Conservation (phyloP, 345 rosid genomes). For the Euphorbia lathyris region DNA sequence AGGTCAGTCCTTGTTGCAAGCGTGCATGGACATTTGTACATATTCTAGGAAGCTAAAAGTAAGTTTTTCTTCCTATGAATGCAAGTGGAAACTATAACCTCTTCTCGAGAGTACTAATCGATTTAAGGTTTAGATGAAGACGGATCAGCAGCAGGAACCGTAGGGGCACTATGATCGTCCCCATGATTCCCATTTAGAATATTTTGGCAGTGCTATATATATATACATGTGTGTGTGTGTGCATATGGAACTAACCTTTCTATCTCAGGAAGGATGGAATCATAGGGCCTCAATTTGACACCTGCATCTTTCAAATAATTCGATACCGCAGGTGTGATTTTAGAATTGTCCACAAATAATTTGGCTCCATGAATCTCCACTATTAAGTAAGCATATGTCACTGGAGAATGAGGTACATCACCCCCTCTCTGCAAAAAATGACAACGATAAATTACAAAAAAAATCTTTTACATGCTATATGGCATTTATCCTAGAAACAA, state of each 20-base stretch:
- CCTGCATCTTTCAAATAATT: slow-evolving; percentile 69
- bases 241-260: slow-evolving; percentile 44
- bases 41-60: background rate
- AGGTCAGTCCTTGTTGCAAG: background rate
- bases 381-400: slow-evolving; percentile 79
- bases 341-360: slow-evolving; percentile 62
- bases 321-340: slow-evolving; percentile 70
- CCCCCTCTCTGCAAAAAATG: slow-evolving; percentile 75
- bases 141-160: too few relatives aligned
- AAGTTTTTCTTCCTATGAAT: background rate
- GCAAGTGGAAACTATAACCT: background rate
- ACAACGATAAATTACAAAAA: background rate
- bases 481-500: background rate
- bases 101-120: slow-evolving; percentile 5
- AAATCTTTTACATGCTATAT: background rate
- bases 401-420: slow-evolving; percentile 97
- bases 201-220: background rate
- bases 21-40: background rate
- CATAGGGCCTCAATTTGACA: slow-evolving; percentile 64
- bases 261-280: slow-evolving; percentile 69
- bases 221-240: background rate
- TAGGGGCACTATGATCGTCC: too few relatives aligned
- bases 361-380: slow-evolving; percentile 67
- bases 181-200: too few relatives aligned
- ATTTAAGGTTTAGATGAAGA: too few relatives aligned